Evolutionary conservation across 352 stramenopile genomes (phyloP).

Genomic region (Achlya hypogyna): DNA sequence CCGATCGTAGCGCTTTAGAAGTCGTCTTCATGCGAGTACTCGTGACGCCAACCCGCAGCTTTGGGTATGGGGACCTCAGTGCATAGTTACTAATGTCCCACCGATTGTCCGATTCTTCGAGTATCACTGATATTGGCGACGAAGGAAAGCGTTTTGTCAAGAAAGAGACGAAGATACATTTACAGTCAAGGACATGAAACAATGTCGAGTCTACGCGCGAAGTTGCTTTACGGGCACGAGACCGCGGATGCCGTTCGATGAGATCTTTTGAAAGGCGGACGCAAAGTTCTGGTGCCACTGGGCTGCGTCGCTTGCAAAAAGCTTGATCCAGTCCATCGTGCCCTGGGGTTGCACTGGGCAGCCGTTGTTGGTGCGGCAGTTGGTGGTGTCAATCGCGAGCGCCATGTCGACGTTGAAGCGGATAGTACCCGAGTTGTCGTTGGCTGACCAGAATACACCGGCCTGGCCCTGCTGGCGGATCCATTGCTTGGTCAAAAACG

Average conservation of each 20-base stretch:
- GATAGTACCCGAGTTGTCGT: not conserved
- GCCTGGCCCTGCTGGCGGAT: not conserved
- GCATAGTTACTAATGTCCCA: too few species aligned
- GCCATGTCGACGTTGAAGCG: conserved; percentile 1
- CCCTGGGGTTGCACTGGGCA: not conserved
- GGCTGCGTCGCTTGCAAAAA: not conserved
- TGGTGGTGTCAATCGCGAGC: not conserved
- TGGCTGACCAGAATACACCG: not conserved
- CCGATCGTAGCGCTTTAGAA: too few species aligned
- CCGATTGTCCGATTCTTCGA: too few species aligned
- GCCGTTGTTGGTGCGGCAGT: not conserved
- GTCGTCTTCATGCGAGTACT: too few species aligned
- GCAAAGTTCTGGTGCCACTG: conserved; percentile 11
- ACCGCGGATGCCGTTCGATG: not conserved
- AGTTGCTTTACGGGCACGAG: not conserved
- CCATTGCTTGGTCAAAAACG: conserved; percentile 6
- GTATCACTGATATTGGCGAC: too few species aligned
- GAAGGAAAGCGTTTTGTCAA: too few species aligned
- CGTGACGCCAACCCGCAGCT: too few species aligned
- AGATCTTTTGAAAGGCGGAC: not conserved
- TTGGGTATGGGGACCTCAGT: too few species aligned
- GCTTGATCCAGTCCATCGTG: conserved; percentile 7
- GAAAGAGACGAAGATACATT: too few species aligned
- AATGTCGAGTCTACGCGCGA: not conserved
- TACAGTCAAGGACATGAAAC: not conserved